Conservation (phyloP, 208 protist genomes). For the Wallacemonas sp. region DNA sequence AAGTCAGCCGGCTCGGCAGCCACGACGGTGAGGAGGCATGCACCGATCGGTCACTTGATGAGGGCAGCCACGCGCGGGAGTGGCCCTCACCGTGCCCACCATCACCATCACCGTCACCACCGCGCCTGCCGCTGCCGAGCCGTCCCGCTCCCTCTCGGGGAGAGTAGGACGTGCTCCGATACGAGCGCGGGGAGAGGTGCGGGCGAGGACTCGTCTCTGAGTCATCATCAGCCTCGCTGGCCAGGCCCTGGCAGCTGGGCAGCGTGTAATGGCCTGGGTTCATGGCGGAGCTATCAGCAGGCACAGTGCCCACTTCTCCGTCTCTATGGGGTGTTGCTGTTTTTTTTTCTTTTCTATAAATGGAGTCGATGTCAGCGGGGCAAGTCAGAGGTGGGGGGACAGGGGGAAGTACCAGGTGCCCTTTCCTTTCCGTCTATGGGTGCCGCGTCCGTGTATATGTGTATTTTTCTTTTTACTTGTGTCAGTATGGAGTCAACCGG, state of each 20-base stretch:
- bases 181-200: neutral
- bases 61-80: too few relatives aligned
- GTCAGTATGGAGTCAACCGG: too few relatives aligned
- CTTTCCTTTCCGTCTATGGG: too few relatives aligned
- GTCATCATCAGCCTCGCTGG: neutral
- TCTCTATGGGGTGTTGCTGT: neutral
- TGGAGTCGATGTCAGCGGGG: too few relatives aligned
- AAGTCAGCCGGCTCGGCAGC: conserved; percentile 70
- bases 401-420: too few relatives aligned
- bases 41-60: neutral
- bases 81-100: too few relatives aligned
- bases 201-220: neutral
- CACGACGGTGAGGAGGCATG: conserved; percentile 26
- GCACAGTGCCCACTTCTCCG: neutral
- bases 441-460: too few relatives aligned
- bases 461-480: too few relatives aligned
- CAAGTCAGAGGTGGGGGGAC: too few relatives aligned
- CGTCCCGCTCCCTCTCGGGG: neutral
- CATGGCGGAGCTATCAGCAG: too few relatives aligned
- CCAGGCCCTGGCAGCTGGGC: neutral
- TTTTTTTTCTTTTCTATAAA: neutral
- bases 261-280: neutral
- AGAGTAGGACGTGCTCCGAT: neutral
- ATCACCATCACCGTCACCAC: neutral
- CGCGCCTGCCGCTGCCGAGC: neutral